Percentiles rank a stretch among this genome's conserved stretches.
Evolutionary conservation across 176 grass and related monocot genomes (phyloP).

Genomic region (Musa itinerans): DNA sequence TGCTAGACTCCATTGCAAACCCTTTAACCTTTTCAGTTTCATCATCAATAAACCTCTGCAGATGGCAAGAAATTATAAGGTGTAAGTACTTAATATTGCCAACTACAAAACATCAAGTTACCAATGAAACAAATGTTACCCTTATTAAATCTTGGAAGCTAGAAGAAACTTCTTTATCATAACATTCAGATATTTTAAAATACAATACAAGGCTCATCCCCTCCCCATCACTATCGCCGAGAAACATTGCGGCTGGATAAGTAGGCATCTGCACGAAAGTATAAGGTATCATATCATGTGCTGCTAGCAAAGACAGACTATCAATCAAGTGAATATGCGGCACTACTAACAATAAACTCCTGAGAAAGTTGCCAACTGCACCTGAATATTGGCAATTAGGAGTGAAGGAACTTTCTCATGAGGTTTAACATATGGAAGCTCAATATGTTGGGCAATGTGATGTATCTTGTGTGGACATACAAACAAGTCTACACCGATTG

Average conservation of each 20-base stretch:
- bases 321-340: not conserved
- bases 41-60: constrained; percentile 70
- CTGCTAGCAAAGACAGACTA: not conserved
- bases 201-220: constrained; percentile 86
- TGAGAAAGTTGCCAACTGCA: constrained; percentile 9
- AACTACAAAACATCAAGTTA: not conserved
- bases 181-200: constrained; percentile 82
- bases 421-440: constrained; percentile 63
- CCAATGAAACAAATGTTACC: constrained; percentile 27
- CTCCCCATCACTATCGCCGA: constrained; percentile 76
- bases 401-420: constrained; percentile 73
- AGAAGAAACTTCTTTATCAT: constrained; percentile 84
- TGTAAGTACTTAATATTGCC: not conserved
- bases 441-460: constrained; percentile 86
- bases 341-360: not conserved
- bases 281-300: not conserved
- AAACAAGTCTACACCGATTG: constrained; percentile 89
- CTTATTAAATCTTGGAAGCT: constrained; percentile 77
- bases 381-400: constrained; percentile 90
- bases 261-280: constrained; percentile 60
- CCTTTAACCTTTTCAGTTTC: constrained; percentile 81
- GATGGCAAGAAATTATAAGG: constrained; percentile 6
- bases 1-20: constrained; percentile 62
- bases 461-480: constrained; percentile 59
- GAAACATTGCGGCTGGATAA: constrained; percentile 92